phyloP scores from a whole-genome alignment of 805 yeast genomes.

The Saccharomycopsis babjevae region DNA sequence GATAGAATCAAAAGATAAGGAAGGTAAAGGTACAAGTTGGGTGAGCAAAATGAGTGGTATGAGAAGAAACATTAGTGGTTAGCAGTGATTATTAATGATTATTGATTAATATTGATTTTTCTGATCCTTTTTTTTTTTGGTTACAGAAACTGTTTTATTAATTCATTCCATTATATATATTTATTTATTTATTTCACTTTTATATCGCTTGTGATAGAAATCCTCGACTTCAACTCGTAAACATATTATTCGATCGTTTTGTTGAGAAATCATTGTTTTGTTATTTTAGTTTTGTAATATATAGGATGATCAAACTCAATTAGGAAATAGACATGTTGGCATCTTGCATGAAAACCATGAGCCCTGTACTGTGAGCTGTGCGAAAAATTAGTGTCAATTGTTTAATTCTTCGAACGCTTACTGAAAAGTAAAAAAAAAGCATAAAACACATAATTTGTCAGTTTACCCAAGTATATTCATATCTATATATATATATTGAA shows the following conservation, averaged over 20 bases:
- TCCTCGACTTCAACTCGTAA: no score
- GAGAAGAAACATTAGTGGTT: neutral
- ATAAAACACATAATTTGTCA: neutral
- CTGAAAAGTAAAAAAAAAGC: neutral
- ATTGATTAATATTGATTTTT: no score
- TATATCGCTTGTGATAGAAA: no score
- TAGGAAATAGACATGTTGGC: neutral
- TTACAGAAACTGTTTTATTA: no score
- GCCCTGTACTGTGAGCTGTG: neutral
- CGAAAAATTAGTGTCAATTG: neutral
- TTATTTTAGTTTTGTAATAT: neutral
- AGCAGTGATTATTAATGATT: neutral
- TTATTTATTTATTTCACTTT: no score
- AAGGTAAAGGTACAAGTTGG: neutral
- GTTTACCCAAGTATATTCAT: no score
- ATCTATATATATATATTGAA: no score
- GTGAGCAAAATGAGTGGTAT: neutral
- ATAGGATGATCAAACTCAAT: neutral
- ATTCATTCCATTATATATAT: no score
- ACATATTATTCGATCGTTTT: no score
- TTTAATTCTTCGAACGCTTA: neutral
- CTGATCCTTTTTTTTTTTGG: no score
- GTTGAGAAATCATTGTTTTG: no score
- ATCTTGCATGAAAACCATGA: neutral
- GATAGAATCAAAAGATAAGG: neutral